Percentiles rank a stretch among this genome's conserved stretches.
Conservation (phyloP, 768 basidiomycete genomes). For the Cystofilobasidium bisporidii region DNA sequence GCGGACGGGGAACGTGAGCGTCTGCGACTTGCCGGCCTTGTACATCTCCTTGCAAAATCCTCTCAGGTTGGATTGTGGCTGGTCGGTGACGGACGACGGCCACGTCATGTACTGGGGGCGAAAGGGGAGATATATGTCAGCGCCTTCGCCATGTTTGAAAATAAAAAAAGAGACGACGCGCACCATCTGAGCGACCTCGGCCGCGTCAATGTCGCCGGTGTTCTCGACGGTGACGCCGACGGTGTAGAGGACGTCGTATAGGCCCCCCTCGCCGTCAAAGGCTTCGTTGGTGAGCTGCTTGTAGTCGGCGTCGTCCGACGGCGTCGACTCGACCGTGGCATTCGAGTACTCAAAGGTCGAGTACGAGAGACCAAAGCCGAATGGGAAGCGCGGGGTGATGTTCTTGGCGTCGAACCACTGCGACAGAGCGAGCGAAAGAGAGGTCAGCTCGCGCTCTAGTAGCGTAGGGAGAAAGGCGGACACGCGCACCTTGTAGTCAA, state of each 20-base stretch:
- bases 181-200: constrained; percentile 41
- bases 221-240: constrained; percentile 38
- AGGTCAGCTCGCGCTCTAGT: not conserved
- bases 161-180: constrained; percentile 23
- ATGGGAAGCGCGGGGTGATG: constrained; percentile 39
- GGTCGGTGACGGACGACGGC: constrained; percentile 21
- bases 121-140: not conserved
- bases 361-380: constrained; percentile 30
- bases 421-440: not conserved
- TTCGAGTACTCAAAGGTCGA: constrained; percentile 35
- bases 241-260: constrained; percentile 38
- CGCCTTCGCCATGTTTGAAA: not conserved
- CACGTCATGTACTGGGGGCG: constrained; percentile 20
- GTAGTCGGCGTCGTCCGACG: constrained; percentile 31
- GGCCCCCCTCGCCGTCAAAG: constrained; percentile 32
- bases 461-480: not conserved
- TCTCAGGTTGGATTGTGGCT: constrained; percentile 12
- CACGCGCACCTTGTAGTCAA: constrained; percentile 25
- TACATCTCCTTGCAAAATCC: constrained; percentile 23
- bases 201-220: constrained; percentile 37
- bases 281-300: constrained; percentile 39
- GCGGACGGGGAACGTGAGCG: constrained; percentile 20
- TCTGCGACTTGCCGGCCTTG: constrained; percentile 8
- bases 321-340: constrained; percentile 31
- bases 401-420: constrained; percentile 45